Evolutionary conservation across 108 stramenopile species (phyloP).

Genomic region (Fistulifera pelliculosa): DNA sequence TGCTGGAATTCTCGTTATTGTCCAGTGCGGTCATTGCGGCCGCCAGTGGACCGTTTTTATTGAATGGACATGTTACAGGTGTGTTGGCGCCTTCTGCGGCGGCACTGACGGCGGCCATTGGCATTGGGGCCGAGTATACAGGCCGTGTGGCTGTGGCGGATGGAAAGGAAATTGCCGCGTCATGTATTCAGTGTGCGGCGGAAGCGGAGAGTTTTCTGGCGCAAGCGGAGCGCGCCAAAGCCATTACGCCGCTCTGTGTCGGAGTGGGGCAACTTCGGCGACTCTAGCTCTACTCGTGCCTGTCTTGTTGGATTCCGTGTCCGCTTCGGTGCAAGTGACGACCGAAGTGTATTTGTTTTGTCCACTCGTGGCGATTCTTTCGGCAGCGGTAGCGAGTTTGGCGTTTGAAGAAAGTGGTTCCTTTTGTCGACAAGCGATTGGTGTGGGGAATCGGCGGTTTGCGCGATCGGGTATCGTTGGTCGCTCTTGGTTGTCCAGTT

Average conservation of each 20-base stretch:
- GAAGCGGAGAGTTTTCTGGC: constrained; percentile 83
- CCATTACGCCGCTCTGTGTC: constrained; percentile 83
- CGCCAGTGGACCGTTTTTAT: constrained; percentile 51
- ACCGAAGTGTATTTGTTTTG: constrained; percentile 72
- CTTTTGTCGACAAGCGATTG: constrained; percentile 52
- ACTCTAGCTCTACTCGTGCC: constrained; percentile 68
- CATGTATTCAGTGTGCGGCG: constrained; percentile 79
- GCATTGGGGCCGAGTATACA: constrained; percentile 82
- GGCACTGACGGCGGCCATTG: constrained; percentile 60
- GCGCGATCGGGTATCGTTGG: constrained; percentile 59
- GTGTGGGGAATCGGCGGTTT: constrained; percentile 82
- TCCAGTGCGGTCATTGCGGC: constrained; percentile 43
- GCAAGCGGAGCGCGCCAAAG: constrained; percentile 81
- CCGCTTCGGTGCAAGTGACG: constrained; percentile 22
- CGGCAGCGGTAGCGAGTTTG: constrained; percentile 62
- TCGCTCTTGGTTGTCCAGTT: constrained; percentile 60
- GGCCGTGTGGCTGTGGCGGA: constrained; percentile 83
- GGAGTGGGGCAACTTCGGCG: constrained; percentile 76
- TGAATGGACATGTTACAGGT: constrained; percentile 57
- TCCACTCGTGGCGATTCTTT: constrained; percentile 57
- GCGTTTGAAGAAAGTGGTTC: constrained; percentile 58
- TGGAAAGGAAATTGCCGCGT: constrained; percentile 84
- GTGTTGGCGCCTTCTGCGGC: constrained; percentile 56
- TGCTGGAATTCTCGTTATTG: constrained; percentile 51
- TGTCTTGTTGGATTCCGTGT: constrained; percentile 40